Base-by-base conservation (phyloP, 2,329 filamentous ascomycete species). In the Bipolaris cookei region DNA sequence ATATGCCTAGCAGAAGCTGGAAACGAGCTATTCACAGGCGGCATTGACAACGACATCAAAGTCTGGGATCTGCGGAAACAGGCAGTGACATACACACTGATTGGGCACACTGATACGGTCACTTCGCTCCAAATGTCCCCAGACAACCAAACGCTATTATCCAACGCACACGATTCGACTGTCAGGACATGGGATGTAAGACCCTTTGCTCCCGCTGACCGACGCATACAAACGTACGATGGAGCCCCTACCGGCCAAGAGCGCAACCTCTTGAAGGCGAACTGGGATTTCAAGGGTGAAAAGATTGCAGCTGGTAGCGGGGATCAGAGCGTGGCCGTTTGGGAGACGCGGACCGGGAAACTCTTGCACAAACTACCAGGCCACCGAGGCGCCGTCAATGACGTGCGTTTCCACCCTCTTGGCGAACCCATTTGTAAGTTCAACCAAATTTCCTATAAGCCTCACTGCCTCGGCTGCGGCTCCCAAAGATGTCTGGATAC, bases 31-130 rank as follows among this genome's bases (percentile, higher is more conserved):
- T 99, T 95, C 76, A 90, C 91, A 6, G 94, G 94, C 44, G 91
- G 93, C 20, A 97, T 99, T 66, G 95, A 98, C 79, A 97, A 98
- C 73, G 92, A 96, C 68, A 96, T 99, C 75, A 92, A 93, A 69
- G 93, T 96, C 18, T 99, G 95, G 94, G 95, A 99, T 77, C 80
- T 98, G 71, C 88, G 95, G 65, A 98, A 97, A 81, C 92, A 96
- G 77, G 86, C 89, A 6, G 86, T 96, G 2, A 87, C 92, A 5
- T 97, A 98, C 77, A 89, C 90, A 1, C 88, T 99, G 83, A 78
- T 90, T 11, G 95, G 95, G 0, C 95, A 99, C 75, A 89, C 87
- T 51, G 95, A 99, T 73, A 98, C 94, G 0, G 83, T 99, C 62
- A 96, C 93, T 3, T 96, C 92, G 11, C 82, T 99, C 44, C 84